phyloP scores from a whole-genome alignment of 768 basidiomycete genomes.

The Suillus subluteus region DNA sequence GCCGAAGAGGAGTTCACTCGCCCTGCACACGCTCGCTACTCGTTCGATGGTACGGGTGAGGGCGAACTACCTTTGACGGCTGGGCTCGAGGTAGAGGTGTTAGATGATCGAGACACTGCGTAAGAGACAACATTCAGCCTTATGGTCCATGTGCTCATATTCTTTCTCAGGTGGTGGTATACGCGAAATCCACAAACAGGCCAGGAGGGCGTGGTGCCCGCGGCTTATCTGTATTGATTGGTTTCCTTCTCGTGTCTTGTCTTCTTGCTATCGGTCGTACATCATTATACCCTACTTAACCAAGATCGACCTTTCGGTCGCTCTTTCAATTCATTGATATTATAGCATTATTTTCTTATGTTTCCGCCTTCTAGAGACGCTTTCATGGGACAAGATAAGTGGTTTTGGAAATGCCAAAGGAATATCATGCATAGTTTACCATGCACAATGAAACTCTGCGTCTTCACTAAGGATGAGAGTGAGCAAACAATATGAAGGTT shows the following conservation, averaged over 20 bases:
- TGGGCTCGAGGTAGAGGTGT: constrained; percentile 72
- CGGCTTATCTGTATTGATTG: constrained; percentile 83
- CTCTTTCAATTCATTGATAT: constrained; percentile 36
- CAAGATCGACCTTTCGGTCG: constrained; percentile 41
- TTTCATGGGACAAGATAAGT: constrained; percentile 3
- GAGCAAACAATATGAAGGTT: neutral
- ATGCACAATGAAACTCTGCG: neutral
- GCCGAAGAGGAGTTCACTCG: constrained; percentile 69
- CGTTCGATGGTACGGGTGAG: constrained; percentile 78
- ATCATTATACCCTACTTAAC: constrained; percentile 41
- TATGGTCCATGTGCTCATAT: constrained; percentile 15
- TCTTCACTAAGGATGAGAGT: constrained; percentile 23
- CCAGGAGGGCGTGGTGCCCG: constrained; percentile 88
- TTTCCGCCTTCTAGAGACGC: constrained; percentile 16
- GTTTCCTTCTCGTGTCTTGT: constrained; percentile 30
- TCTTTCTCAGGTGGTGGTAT: constrained; percentile 84
- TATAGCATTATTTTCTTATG: constrained; percentile 23
- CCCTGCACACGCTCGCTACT: constrained; percentile 80
- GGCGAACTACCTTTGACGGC: constrained; percentile 74
- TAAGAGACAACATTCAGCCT: constrained; percentile 42
- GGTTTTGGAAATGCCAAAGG: neutral
- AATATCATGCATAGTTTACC: constrained; percentile 10
- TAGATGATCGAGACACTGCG: constrained; percentile 83
- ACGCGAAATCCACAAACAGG: constrained; percentile 80
- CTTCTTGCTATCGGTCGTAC: constrained; percentile 33